These are phyloP conservation scores for Otatea glauca DNA, from an alignment of 176 grass and related monocot genomes.

Conservation along the genomic window DNA sequence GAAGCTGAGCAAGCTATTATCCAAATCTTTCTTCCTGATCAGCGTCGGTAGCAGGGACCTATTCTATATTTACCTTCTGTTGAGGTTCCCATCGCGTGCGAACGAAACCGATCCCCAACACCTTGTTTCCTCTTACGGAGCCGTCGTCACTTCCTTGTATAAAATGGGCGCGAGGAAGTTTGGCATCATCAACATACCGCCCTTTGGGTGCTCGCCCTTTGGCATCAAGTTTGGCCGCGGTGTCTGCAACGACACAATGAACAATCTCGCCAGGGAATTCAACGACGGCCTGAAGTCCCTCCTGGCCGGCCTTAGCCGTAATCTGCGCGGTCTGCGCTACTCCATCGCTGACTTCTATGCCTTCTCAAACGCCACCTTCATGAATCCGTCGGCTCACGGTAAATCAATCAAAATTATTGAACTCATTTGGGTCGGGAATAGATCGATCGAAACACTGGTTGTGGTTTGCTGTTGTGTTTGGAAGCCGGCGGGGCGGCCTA, in stretches of 20 bases:
- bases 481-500: too few species aligned
- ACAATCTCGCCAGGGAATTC: conserved; percentile 29
- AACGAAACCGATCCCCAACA: neutral
- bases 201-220: neutral
- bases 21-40: conserved; percentile 28
- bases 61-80: neutral
- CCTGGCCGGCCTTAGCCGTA: neutral
- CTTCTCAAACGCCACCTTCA: neutral
- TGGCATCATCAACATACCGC: conserved; percentile 8
- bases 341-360: conserved; percentile 29
- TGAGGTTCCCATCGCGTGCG: too few species aligned
- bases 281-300: neutral
- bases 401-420: neutral
- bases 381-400: neutral
- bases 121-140: neutral
- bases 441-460: too few species aligned
- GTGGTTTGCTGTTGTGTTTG: too few species aligned
- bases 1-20: conserved; percentile 2
- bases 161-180: conserved; percentile 39
- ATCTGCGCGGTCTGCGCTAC: neutral
- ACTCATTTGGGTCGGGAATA: too few species aligned
- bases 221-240: neutral
- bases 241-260: neutral
- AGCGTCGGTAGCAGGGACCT: neutral
- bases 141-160: neutral